Percentiles rank a stretch among this genome's conserved stretches.
phyloP scores from a whole-genome alignment of 805 yeast genomes.

The Metschnikowia colocasiae region DNA sequence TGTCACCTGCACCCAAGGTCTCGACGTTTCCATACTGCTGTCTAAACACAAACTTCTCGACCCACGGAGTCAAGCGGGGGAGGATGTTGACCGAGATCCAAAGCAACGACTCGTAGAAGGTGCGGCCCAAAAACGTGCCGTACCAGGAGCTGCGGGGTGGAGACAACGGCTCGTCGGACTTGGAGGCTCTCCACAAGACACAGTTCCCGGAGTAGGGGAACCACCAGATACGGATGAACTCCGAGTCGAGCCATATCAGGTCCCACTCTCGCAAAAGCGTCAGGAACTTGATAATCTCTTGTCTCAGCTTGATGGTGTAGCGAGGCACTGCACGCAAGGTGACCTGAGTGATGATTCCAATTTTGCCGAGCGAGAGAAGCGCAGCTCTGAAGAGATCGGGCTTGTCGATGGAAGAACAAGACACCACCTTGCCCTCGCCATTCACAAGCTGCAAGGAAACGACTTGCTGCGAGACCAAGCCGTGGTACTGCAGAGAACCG shows the following conservation, averaged over 20 bases:
- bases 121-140: conserved; percentile 75
- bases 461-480: conserved; percentile 81
- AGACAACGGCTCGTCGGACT: conserved; percentile 61
- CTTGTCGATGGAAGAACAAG: conserved; percentile 62
- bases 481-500: conserved; percentile 92
- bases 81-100: conserved; percentile 72
- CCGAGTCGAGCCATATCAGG: conserved; percentile 81
- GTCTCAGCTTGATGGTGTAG: conserved; percentile 74
- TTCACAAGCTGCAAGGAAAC: conserved; percentile 74
- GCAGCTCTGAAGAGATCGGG: conserved; percentile 76
- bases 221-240: conserved; percentile 95
- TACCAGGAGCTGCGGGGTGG: conserved; percentile 76
- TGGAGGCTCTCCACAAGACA: conserved; percentile 85
- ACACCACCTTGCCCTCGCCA: conserved; percentile 68
- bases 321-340: conserved; percentile 82
- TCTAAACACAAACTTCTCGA: conserved; percentile 80
- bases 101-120: conserved; percentile 72
- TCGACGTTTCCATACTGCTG: conserved; percentile 80
- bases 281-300: conserved; percentile 77
- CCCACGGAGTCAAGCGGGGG: conserved; percentile 76
- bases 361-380: conserved; percentile 79
- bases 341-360: conserved; percentile 84
- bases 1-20: conserved; percentile 56
- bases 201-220: conserved; percentile 87
- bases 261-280: conserved; percentile 72